Conservation (phyloP, 2,329 filamentous ascomycete genomes). For the Botrytis fabae region DNA sequence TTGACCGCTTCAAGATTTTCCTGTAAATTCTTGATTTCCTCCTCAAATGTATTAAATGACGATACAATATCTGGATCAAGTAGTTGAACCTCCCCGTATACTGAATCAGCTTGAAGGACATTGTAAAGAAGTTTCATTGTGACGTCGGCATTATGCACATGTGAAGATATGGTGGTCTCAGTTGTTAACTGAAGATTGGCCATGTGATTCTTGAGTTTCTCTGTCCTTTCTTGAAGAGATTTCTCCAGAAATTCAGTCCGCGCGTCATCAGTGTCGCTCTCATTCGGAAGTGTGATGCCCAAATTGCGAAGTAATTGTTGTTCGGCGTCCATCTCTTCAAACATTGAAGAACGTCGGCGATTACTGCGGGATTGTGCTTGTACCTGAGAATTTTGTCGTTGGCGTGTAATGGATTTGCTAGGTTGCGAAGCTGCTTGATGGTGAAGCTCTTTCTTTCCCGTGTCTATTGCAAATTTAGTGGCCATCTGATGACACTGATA, state of each 20-base stretch:
- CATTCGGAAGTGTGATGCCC: slow-evolving; percentile 46
- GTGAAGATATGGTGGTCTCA: slow-evolving; percentile 46
- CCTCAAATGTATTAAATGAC: slow-evolving; percentile 45
- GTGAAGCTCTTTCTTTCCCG: slow-evolving; percentile 48
- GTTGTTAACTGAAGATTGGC: slow-evolving; percentile 51
- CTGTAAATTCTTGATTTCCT: slow-evolving; percentile 45
- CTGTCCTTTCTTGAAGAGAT: slow-evolving; percentile 43
- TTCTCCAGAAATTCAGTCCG: slow-evolving; percentile 37
- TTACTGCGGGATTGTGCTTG: slow-evolving; percentile 36
- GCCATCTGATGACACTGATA: slow-evolving; percentile 49
- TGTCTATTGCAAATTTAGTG: slow-evolving; percentile 45
- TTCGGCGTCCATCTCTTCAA: slow-evolving; percentile 40
- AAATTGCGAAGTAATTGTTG: slow-evolving; percentile 50
- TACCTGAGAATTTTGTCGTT: slow-evolving; percentile 27
- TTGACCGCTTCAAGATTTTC: slow-evolving; percentile 41
- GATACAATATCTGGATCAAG: slow-evolving; percentile 55
- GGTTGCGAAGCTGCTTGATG: slow-evolving; percentile 10
- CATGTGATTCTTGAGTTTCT: slow-evolving; percentile 49
- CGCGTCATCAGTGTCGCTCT: slow-evolving; percentile 35
- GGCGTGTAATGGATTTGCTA: slow-evolving; percentile 25
- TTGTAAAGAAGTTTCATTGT: slow-evolving; percentile 53
- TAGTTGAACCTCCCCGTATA: slow-evolving; percentile 50
- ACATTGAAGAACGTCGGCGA: slow-evolving; percentile 40
- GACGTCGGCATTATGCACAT: slow-evolving; percentile 50
- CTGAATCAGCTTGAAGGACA: slow-evolving; percentile 54